Percentiles rank a stretch among this genome's conserved stretches.
Evolutionary conservation across 495 filamentous ascomycete species (phyloP).

Genomic region (Apodospora peruviana): DNA sequence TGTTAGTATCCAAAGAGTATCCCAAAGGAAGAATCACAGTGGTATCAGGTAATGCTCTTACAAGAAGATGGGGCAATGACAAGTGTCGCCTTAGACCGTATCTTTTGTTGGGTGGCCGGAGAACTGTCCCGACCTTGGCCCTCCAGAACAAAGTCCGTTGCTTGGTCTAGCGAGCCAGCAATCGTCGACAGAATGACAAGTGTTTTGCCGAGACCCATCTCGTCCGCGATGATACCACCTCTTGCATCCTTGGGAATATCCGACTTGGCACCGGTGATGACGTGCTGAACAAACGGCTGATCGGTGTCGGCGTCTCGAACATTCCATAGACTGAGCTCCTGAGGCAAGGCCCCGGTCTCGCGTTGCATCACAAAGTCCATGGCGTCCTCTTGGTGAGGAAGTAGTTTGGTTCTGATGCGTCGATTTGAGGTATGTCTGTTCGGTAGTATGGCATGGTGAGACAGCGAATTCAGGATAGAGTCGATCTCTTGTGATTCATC

Average conservation of each 20-base stretch:
- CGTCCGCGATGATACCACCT: background rate
- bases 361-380: background rate
- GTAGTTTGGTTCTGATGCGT: background rate
- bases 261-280: background rate
- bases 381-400: background rate
- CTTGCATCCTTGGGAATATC: background rate
- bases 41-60: background rate
- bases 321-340: background rate
- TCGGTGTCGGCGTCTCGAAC: no score
- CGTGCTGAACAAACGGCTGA: background rate
- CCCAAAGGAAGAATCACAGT: background rate
- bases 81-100: background rate
- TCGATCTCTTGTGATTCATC: no score
- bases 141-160: background rate
- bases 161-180: background rate
- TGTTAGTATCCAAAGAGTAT: background rate
- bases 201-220: background rate
- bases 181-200: background rate
- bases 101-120: background rate
- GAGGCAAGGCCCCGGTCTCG: background rate
- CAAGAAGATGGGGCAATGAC: background rate
- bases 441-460: background rate
- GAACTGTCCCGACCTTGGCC: background rate
- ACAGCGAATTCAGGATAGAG: background rate
- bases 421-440: background rate